These are phyloP conservation scores for Coemansia sp. DNA, from an alignment of 192 early-diverging fungal genomes.

Conservation along the genomic window DNA sequence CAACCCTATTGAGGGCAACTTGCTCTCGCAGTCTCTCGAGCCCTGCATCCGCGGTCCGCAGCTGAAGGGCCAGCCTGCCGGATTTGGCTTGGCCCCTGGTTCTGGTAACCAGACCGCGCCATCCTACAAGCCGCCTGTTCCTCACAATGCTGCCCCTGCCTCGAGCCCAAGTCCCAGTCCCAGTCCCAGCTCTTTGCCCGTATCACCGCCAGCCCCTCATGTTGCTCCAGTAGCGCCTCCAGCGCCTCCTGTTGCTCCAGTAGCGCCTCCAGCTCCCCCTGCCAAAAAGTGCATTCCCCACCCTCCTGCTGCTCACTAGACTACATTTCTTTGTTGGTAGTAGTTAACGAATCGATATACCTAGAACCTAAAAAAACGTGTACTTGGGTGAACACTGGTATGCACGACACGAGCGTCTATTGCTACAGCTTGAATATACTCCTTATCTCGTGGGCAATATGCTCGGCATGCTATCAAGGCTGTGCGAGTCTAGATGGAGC, in stretches of 20 bases:
- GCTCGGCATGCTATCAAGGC: neutral
- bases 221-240: neutral
- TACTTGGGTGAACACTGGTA: no score
- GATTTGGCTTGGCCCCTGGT: constrained; percentile 37
- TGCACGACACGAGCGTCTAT: no score
- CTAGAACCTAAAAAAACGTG: no score
- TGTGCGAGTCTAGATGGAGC: constrained; percentile 4
- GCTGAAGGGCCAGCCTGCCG: constrained; percentile 47
- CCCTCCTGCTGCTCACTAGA: constrained; percentile 4
- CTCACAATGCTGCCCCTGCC: constrained; percentile 5
- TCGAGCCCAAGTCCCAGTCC: neutral
- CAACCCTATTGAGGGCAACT: constrained; percentile 45
- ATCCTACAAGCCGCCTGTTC: constrained; percentile 5
- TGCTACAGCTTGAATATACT: neutral
- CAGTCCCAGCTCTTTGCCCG: neutral
- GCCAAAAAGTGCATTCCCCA: constrained; percentile 6
- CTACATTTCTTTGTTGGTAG: neutral
- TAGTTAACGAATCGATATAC: no score
- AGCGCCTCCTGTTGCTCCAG: neutral
- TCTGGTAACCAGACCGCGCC: constrained; percentile 12
- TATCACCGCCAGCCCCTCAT: neutral
- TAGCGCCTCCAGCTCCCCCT: neutral
- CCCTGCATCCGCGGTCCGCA: constrained; percentile 51
- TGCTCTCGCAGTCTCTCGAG: constrained; percentile 59
- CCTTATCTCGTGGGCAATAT: neutral